These are phyloP conservation scores for Chrysanthemum makinoi DNA, from an alignment of 129 eudicot species.

Conservation along the genomic window DNA sequence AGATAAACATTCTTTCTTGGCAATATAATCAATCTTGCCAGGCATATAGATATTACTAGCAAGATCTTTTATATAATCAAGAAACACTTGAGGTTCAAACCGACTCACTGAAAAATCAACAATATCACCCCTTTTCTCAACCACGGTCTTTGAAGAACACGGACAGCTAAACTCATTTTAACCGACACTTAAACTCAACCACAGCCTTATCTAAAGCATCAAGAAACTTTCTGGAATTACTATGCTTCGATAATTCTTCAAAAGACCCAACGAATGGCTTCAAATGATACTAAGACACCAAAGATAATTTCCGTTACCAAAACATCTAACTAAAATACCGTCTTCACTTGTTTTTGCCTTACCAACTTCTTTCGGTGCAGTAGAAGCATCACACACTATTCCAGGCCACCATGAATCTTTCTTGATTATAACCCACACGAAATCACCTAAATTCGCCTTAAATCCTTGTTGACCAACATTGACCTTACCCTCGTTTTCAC, in stretches of 20 bases:
- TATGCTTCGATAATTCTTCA: constrained; percentile 39
- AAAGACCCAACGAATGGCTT: constrained; percentile 46
- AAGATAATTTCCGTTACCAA: constrained; percentile 39
- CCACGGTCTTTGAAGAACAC: constrained; percentile 34
- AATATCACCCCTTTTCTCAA: constrained; percentile 11
- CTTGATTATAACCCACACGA: constrained; percentile 54
- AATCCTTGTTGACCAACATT: constrained; percentile 21
- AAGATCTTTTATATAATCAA: constrained; percentile 36
- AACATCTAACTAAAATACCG: constrained; percentile 39
- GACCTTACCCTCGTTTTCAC: constrained; percentile 17
- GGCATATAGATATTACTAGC: constrained; percentile 30
- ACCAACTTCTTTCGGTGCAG: constrained; percentile 29
- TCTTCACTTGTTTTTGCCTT: constrained; percentile 14
- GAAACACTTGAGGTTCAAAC: constrained; percentile 51
- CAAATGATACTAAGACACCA: constrained; percentile 40
- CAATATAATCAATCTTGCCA: constrained; percentile 32
- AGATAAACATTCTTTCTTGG: constrained; percentile 44
- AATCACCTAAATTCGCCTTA: constrained; percentile 38
- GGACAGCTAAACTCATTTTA: constrained; percentile 51
- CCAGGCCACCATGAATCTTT: constrained; percentile 55
- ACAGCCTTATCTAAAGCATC: constrained; percentile 42
- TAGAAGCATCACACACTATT: constrained; percentile 37
- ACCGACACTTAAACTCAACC: constrained; percentile 46
- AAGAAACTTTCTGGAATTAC: constrained; percentile 35
- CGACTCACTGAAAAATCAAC: constrained; percentile 29